Conservation (phyloP, 225 moss, liverwort and hornwort species). For the Sphagnum tenellum region DNA sequence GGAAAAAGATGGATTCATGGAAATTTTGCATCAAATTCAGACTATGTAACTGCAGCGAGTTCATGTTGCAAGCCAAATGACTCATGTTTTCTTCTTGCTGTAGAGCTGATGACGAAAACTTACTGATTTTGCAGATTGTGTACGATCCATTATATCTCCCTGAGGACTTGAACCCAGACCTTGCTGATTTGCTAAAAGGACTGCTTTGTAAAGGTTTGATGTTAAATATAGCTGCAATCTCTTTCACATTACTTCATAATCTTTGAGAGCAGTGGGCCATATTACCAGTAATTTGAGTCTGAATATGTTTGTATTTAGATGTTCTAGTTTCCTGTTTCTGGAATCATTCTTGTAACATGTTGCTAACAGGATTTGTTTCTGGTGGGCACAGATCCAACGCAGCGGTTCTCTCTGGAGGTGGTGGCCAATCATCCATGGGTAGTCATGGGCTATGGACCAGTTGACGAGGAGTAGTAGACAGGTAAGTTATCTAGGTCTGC, state of each 20-base stretch:
- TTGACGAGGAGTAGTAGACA: conserved; percentile 16
- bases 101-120: too few relatives aligned
- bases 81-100: too few relatives aligned
- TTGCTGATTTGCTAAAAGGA: conserved; percentile 58
- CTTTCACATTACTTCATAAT: not conserved
- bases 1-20: too few relatives aligned
- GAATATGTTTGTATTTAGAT: not conserved
- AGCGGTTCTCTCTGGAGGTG: conserved; percentile 56
- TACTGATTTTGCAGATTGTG: conserved; percentile 53
- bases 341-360: not conserved
- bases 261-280: not conserved
- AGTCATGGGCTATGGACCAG: conserved; percentile 36
- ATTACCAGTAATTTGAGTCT: too few relatives aligned
- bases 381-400: conserved; percentile 38
- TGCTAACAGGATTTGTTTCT: not conserved
- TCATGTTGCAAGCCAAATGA: too few relatives aligned
- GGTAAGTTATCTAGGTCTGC: not conserved
- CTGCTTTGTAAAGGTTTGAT: conserved; percentile 85
- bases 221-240: not conserved
- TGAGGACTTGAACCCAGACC: conserved; percentile 56
- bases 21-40: too few relatives aligned
- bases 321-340: not conserved
- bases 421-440: conserved; percentile 67
- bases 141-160: conserved; percentile 65
- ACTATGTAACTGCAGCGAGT: too few relatives aligned